Conservation (phyloP, 257 asterid genomes). For the Asclepias syriaca region DNA sequence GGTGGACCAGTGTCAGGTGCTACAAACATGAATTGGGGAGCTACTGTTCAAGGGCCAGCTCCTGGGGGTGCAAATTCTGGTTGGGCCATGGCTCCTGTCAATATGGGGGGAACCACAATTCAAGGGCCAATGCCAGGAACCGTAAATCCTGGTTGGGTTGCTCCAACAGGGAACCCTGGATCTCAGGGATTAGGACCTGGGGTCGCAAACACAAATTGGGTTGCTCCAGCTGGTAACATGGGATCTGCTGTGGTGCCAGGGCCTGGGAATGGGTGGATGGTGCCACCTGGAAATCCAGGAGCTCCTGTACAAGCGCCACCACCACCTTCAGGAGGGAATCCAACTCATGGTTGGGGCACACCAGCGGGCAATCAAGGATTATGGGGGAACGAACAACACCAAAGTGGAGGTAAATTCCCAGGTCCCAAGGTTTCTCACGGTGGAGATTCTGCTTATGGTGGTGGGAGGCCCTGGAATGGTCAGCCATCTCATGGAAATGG, state of each 20-base stretch:
- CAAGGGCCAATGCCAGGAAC: conserved; percentile 41
- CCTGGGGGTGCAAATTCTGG: conserved; percentile 42
- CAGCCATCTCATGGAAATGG: conserved; percentile 50
- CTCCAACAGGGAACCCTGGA: conserved; percentile 35
- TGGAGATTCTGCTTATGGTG: conserved; percentile 19
- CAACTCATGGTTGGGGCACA: conserved; percentile 55
- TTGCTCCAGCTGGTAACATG: conserved; percentile 35
- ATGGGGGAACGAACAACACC: conserved; percentile 51
- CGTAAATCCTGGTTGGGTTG: conserved; percentile 48
- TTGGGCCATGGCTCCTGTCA: conserved; percentile 53
- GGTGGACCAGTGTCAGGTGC: conserved; percentile 39
- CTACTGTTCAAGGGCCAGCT: conserved; percentile 43
- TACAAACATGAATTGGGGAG: conserved; percentile 52
- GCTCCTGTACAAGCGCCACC: conserved; percentile 42
- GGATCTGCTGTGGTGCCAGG: conserved; percentile 36
- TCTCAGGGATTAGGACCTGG: conserved; percentile 41
- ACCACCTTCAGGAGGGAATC: conserved; percentile 37
- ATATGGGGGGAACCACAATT: conserved; percentile 27
- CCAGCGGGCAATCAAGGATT: conserved; percentile 42
- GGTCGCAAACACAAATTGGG: conserved; percentile 37
- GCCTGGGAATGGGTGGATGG: conserved; percentile 31
- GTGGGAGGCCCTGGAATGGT: conserved; percentile 50
- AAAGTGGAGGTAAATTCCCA: conserved; percentile 42
- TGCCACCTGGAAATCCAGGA: conserved; percentile 29
- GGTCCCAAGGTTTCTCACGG: conserved; percentile 34